Percentiles rank a stretch among this genome's conserved stretches.
phyloP scores from a whole-genome alignment of 192 early-diverging fungal species.

The Polychytrium aggregatum region DNA sequence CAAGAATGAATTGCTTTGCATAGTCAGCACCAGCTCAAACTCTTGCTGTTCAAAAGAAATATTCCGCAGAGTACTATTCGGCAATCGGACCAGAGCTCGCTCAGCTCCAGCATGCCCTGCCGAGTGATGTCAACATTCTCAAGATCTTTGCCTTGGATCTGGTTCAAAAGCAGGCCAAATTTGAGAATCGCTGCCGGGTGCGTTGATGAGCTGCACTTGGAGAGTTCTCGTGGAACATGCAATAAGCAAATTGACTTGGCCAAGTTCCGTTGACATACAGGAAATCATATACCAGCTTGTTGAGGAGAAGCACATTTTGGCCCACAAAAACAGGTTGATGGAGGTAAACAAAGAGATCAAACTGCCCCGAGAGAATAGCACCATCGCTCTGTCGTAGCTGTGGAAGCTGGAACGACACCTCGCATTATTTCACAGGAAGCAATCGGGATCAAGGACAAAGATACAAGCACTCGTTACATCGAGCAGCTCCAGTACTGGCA shows the following conservation, averaged over 20 bases:
- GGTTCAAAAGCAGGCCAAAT: background rate
- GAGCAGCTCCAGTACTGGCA: slow-evolving; percentile 29
- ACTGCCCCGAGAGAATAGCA: too few species aligned
- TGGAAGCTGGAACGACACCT: background rate
- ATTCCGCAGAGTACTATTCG: too few species aligned
- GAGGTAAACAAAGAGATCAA: slow-evolving; percentile 8
- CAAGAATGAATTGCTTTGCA: too few species aligned
- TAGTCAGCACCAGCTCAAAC: too few species aligned
- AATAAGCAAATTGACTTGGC: background rate
- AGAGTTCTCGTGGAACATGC: background rate
- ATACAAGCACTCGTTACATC: slow-evolving; percentile 18
- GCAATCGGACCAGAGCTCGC: too few species aligned
- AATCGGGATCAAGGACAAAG: slow-evolving; percentile 20
- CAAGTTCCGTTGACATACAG: slow-evolving; percentile 1
- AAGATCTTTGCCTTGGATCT: slow-evolving; percentile 11
- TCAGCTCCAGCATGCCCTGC: background rate
- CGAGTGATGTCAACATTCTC: slow-evolving; percentile 8
- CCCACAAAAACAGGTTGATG: slow-evolving; percentile 22
- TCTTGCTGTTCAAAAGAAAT: too few species aligned
- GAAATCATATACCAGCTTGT: slow-evolving; percentile 26
- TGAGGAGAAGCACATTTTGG: slow-evolving; percentile 26
- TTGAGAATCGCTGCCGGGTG: background rate
- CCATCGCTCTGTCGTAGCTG: too few species aligned
- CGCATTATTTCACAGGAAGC: slow-evolving; percentile 11
- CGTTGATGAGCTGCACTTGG: background rate